Conservation (phyloP, 148 eudicot genomes). For the Rheum nobile region DNA sequence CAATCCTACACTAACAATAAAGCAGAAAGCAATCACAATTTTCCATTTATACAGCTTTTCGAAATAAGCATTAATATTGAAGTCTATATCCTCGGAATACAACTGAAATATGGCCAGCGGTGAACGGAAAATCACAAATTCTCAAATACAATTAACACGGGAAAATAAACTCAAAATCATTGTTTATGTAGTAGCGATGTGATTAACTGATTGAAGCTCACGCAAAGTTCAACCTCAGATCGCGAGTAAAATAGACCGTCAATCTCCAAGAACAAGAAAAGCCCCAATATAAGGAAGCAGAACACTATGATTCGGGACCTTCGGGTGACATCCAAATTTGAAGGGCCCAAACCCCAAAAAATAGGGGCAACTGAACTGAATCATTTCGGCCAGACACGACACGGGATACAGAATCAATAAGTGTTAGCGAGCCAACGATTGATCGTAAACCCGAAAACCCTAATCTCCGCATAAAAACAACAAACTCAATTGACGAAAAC, state of each 20-base stretch:
- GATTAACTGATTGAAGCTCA: neutral
- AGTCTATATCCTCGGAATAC: neutral
- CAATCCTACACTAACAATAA: constrained; percentile 7
- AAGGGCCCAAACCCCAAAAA: constrained; percentile 4
- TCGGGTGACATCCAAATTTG: neutral
- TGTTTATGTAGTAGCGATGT: neutral
- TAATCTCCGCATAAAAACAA: constrained; percentile 7
- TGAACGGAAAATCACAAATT: neutral
- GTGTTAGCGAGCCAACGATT: neutral
- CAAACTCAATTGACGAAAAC: neutral
- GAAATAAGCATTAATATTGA: neutral
- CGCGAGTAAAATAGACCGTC: neutral
- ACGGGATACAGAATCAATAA: constrained; percentile 1
- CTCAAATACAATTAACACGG: neutral
- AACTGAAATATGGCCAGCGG: neutral
- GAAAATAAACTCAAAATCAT: neutral
- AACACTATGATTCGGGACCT: neutral
- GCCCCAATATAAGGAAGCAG: neutral
- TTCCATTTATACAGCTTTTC: neutral
- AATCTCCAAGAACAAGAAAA: neutral
- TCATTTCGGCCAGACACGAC: constrained; percentile 8
- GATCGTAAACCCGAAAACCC: constrained; percentile 24
- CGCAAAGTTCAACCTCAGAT: neutral
- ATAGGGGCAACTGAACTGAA: neutral
- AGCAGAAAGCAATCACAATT: constrained; percentile 1